Evolutionary conservation across 23 red algal genomes (phyloP), one percentile per base, ranked within the genome.

Genomic region (Gracilariopsis chorda): DNA sequence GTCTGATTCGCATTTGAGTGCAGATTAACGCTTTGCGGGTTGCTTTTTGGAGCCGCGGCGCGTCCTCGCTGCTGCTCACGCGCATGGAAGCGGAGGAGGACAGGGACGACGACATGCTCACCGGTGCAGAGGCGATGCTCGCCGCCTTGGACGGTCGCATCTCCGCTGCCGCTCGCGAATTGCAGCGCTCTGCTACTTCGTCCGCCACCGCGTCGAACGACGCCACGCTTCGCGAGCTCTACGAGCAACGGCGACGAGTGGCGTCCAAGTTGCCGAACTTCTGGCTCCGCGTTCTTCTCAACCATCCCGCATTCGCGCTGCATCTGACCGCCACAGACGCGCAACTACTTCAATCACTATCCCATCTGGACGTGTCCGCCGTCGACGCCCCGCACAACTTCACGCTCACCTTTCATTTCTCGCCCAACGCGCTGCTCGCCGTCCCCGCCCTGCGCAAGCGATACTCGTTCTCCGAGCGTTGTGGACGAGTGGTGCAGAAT

Each of bases 281-380:
- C 67, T 88, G 84, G 84, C 84, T 88, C 84, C 57, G 40, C 14
- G 84, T 68, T 25, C 30, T 88, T 30, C 58, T 88, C 61, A 73
- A 35, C 49, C 84, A 88, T 34, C 84, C 84, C 9, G 84, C 84
- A 7, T 57, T 88, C 48, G 59, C 33, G 35, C 49, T 88, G n/a
- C 84, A 76, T 47, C 33, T 88, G 28, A 77, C 67, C 29, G 49
- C 36, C 34, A 67, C 24, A 9, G 84, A 88, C 70, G 60, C 17
- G 46, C 40, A 30, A 33, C 36, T 76, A 29, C 67, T 88, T 19
- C 63, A 53, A 48, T 21, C 32, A 8, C 64, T 88, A 32, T 43
- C 60, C 12, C 36, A 88, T 23, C 42, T 88, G 14, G 44, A 77
- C 45, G 64, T 88, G 6, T 9, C 21, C n/a, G 43, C 46, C 24